Conservation (phyloP, 345 rosid species). For the Noccaea bulbosa region DNA sequence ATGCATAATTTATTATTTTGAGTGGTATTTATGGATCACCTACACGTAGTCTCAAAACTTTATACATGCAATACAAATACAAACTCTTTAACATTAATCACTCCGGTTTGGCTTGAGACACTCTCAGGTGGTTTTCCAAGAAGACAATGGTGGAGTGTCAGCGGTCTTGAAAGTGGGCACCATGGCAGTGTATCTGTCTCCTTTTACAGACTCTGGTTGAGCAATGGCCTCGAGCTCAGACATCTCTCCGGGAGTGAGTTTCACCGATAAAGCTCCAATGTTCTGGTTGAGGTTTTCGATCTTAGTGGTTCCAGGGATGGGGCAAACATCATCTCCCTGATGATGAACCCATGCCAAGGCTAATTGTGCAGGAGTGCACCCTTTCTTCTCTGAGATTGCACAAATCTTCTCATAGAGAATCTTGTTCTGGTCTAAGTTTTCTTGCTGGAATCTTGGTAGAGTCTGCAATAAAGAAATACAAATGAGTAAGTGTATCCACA, state of each 20-base stretch:
- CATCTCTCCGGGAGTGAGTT: constrained; percentile 58
- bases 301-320: constrained; percentile 66
- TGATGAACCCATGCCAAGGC: constrained; percentile 77
- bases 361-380: constrained; percentile 65
- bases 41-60: too few species aligned
- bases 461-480: constrained; percentile 36
- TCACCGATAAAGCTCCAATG: constrained; percentile 61
- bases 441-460: constrained; percentile 60
- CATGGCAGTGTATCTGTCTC: constrained; percentile 38
- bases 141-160: constrained; percentile 59
- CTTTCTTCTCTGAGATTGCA: constrained; percentile 54
- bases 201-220: constrained; percentile 49
- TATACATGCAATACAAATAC: too few species aligned
- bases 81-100: too few species aligned
- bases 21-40: too few species aligned
- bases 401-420: constrained; percentile 48
- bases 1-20: too few species aligned
- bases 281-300: constrained; percentile 63
- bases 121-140: constrained; percentile 45
- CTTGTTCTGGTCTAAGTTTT: constrained; percentile 56
- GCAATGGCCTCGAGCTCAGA: constrained; percentile 56
- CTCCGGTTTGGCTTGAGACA: too few species aligned
- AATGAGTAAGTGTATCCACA: not conserved
- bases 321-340: constrained; percentile 69
- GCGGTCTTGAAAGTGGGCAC: constrained; percentile 35